Base-by-base conservation (phyloP, 352 stramenopile genomes). In the Pilasporangium apinafurcum region DNA sequence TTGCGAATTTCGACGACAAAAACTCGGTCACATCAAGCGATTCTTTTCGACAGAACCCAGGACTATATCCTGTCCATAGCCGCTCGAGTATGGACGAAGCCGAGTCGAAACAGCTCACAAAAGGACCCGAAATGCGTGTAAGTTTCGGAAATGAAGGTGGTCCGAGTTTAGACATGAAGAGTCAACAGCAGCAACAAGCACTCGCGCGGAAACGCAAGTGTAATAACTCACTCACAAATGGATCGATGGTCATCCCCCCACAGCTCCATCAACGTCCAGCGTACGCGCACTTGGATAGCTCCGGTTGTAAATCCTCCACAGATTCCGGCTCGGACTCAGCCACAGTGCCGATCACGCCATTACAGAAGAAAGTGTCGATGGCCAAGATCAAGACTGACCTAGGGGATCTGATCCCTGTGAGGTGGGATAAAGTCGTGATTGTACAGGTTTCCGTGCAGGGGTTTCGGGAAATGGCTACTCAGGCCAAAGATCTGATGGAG, bases 401-500 rank as follows among this genome's bases (percentile, higher is more conserved):
- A 37, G 79, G 79, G 13, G 79, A 91, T 24, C 54, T 91, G 16
- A 68, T 69, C 4, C 73, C 79, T 9, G 76, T 91, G 38, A 53
- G 62, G n/a, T 87, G 71, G 73, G 79, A 90, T 17, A 92, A 89
- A 49, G 67, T 84, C 10, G 82, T 93, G 34, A 62, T 92, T 40
- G 82, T 93, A 18, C 81, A 93, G 52, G 79, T 93, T 4, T 91
- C 79, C 4, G 79, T 92, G 17, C 74, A 87, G 53, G 79, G 73
- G 4, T 93, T 92, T 47, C 72, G 81, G 3, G 76, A 87, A 14
- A 85, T 90, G 70, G 70, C 79, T 53, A 62, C 40, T 10, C 53
- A 89, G 25, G 73, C 76, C 1, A 87, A 90, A 51, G 79, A 93
- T 12, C 50, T 92, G 8, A 91, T 93, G 79, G 82, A 93, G 44